Conservation (phyloP, 495 filamentous ascomycete species). For the Aspergillus avenaceus region DNA sequence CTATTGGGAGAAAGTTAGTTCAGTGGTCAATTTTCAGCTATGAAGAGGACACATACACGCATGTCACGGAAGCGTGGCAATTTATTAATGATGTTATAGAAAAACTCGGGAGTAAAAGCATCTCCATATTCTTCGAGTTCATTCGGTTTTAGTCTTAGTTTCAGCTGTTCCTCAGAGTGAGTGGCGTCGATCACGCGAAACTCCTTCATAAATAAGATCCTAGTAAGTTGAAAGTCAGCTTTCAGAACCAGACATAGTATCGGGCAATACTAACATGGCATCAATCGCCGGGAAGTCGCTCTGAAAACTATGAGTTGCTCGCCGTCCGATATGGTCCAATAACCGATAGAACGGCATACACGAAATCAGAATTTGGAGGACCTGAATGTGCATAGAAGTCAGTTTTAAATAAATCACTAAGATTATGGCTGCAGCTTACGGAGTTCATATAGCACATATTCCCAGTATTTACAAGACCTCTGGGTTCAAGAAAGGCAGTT, state of each 20-base stretch:
- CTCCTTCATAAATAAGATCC: constrained; percentile 95
- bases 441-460: constrained; percentile 99
- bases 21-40: neutral
- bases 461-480: constrained; percentile 91
- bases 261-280: constrained; percentile 66
- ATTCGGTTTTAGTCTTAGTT: constrained; percentile 65
- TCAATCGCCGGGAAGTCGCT: constrained; percentile 92
- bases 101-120: constrained; percentile 87
- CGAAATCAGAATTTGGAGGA: constrained; percentile 88
- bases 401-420: neutral
- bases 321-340: constrained; percentile 79
- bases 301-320: constrained; percentile 85
- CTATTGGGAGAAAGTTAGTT: constrained; percentile 27
- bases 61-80: constrained; percentile 87
- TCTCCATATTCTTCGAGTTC: constrained; percentile 91
- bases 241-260: neutral
- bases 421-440: constrained; percentile 48
- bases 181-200: constrained; percentile 82
- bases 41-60: constrained; percentile 54
- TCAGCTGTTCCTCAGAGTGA: constrained; percentile 66
- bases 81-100: constrained; percentile 86
- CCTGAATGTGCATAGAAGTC: constrained; percentile 42
- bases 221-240: constrained; percentile 22
- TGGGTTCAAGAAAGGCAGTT: constrained; percentile 83
- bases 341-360: constrained; percentile 94